These are phyloP conservation scores for Rhizophagus sp. DNA, from an alignment of 192 early-diverging fungal genomes.

Conservation along the genomic window DNA sequence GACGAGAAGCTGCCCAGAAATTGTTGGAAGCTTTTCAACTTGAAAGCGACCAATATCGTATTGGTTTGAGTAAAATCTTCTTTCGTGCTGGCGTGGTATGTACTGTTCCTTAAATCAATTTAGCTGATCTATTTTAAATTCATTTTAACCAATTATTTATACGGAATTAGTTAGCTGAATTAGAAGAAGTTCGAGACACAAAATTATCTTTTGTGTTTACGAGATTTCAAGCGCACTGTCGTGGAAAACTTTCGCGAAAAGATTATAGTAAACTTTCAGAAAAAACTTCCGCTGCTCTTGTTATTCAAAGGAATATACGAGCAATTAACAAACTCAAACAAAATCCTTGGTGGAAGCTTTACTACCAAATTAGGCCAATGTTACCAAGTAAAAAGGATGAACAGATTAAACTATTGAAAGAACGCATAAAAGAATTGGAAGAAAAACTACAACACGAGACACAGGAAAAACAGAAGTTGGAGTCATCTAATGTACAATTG, in stretches of 20 bases:
- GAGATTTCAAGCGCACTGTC: conserved; percentile 83
- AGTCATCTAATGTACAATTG: conserved; percentile 57
- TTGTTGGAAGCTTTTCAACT: conserved; percentile 76
- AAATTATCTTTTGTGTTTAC: conserved; percentile 82
- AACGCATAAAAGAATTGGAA: conserved; percentile 72
- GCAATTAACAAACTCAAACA: conserved; percentile 86
- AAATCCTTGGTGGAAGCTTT: conserved; percentile 97
- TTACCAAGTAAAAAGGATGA: conserved; percentile 83
- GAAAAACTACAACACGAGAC: conserved; percentile 62
- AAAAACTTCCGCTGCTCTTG: conserved; percentile 84
- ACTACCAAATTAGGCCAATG: conserved; percentile 88
- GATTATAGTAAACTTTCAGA: conserved; percentile 45
- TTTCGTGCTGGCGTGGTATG: conserved; percentile 91
- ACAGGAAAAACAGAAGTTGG: conserved; percentile 56
- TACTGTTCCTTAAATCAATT: conserved; percentile 21
- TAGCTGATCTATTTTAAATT: not conserved
- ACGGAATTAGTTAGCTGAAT: conserved; percentile 70
- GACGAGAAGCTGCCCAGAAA: conserved; percentile 77
- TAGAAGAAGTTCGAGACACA: conserved; percentile 89
- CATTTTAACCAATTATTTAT: conserved; percentile 12
- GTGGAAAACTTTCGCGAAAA: conserved; percentile 81
- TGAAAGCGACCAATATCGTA: conserved; percentile 79
- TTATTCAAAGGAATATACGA: conserved; percentile 94
- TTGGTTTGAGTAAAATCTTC: conserved; percentile 95
- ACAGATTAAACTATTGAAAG: conserved; percentile 74